Evolutionary conservation across 164 flowering plant species (phyloP).

Genomic region (Euptelea pleiosperma): DNA sequence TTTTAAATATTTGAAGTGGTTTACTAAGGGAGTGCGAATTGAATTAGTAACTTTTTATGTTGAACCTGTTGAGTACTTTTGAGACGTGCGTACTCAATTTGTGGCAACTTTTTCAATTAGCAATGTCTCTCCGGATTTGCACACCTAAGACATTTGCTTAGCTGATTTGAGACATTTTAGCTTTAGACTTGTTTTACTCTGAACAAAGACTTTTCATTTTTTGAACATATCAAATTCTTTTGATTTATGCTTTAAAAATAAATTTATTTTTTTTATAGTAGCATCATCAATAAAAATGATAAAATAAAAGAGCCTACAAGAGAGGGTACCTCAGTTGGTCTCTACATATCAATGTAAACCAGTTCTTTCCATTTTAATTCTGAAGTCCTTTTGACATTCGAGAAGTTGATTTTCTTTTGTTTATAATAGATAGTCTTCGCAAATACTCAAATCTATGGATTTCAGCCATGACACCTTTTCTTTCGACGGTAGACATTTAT

Average conservation of each 20-base stretch:
- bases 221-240: neutral
- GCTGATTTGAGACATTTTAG: neutral
- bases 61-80: no score
- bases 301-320: neutral
- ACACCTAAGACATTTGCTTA: no score
- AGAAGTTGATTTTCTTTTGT: neutral
- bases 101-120: no score
- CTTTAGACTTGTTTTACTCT: neutral
- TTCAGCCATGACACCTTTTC: neutral
- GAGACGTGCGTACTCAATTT: no score
- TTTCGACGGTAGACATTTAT: neutral
- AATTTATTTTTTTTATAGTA: neutral
- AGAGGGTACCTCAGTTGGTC: constrained; percentile 1
- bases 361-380: neutral
- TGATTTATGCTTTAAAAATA: neutral
- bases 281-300: constrained; percentile 11
- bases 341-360: no score
- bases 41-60: no score
- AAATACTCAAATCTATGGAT: neutral
- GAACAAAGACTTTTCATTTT: neutral
- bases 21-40: no score
- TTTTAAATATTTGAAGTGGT: no score
- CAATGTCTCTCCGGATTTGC: no score
- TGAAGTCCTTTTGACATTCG: neutral
- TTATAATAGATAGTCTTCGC: constrained; percentile 2